These are phyloP conservation scores for Fusarium hainanense DNA, from an alignment of 2,329 filamentous ascomycete genomes.

Conservation along the genomic window DNA sequence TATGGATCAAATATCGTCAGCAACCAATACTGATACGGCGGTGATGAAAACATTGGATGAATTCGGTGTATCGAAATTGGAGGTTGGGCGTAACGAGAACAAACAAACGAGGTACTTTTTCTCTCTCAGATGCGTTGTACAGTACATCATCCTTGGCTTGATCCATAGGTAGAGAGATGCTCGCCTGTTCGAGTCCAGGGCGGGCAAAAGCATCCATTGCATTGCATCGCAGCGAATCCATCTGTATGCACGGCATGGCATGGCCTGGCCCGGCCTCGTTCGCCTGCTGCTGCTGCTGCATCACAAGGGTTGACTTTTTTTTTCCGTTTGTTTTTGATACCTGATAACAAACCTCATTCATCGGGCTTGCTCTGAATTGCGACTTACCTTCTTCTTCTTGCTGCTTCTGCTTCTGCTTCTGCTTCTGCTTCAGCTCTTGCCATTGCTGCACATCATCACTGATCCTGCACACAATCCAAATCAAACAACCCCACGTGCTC, in stretches of 20 bases:
- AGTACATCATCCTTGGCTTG: constrained; percentile 23
- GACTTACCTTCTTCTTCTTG: constrained; percentile 12
- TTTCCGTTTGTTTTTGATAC: constrained; percentile 10
- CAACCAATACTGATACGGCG: neutral
- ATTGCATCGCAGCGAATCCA: neutral
- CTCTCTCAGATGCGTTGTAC: constrained; percentile 30
- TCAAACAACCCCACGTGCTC: constrained; percentile 27
- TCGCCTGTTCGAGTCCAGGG: neutral
- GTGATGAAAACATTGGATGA: neutral
- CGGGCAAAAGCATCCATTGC: constrained; percentile 4
- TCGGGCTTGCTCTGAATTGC: neutral
- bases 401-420: neutral
- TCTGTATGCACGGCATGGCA: neutral
- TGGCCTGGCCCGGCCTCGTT: neutral
- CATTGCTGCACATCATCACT: constrained; percentile 27
- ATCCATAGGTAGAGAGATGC: constrained; percentile 23
- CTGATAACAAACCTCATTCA: constrained; percentile 28
- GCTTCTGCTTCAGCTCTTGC: neutral
- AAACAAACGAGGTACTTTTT: constrained; percentile 10
- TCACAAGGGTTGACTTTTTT: constrained; percentile 16
- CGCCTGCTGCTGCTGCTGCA: constrained; percentile 1
- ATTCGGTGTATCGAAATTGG: constrained; percentile 1
- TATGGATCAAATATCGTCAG: neutral
- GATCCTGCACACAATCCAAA: constrained; percentile 30
- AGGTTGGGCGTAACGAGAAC: constrained; percentile 21